Evolutionary conservation across 2,329 filamentous ascomycete genomes (phyloP), one percentile per base, ranked within the genome.

Genomic region (Fusarium bactridioides): DNA sequence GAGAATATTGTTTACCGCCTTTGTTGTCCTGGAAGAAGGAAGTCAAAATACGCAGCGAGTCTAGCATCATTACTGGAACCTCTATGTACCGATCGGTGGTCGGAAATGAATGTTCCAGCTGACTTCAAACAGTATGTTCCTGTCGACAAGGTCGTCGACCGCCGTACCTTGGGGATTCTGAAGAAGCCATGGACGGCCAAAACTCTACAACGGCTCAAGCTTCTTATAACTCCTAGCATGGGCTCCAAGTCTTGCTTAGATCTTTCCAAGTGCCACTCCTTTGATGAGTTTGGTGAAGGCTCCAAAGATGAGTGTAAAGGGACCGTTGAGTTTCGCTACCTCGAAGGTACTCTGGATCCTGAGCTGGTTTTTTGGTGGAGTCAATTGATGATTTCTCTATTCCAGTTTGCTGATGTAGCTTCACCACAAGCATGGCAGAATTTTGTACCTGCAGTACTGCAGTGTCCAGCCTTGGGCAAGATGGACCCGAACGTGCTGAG

Each of bases 361-460:
- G 72, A 58, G 6, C 50, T 72, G 44, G 60, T 76, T 29, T 31
- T 76, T 18, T 69, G 62, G 29, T 76, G 68, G 69, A 54, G 61
- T 11, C 69, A 76, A 23, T 64, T 76, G 11, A 60, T 73, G 48
- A 40, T 67, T 25, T 61, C 74, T 19, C 60, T 75, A 10, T 75
- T 75, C 37, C 65, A 71, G 29, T 76, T 76, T 40, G 72, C 62
- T 10, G 74, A 76, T 33, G 21, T 58, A 21, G 72, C 74, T 31
- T 41, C 54, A 21, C 64, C 69, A 7, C 18, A 61, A 12, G 62
- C 62, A 25, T 76, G 69, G 64, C 11, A 35, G n/a, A 27, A 31
- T 16, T 43, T 75, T 9, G 31, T 66, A 16, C 7, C 54, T 11
- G 53, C 64, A 16, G 37, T 61, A 11, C 18, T 61, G 12, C 35